Percentiles rank a stretch among this genome's conserved stretches.
phyloP scores from a whole-genome alignment of 1,284 basidiomycete species.

The Ustilago esculenta region DNA sequence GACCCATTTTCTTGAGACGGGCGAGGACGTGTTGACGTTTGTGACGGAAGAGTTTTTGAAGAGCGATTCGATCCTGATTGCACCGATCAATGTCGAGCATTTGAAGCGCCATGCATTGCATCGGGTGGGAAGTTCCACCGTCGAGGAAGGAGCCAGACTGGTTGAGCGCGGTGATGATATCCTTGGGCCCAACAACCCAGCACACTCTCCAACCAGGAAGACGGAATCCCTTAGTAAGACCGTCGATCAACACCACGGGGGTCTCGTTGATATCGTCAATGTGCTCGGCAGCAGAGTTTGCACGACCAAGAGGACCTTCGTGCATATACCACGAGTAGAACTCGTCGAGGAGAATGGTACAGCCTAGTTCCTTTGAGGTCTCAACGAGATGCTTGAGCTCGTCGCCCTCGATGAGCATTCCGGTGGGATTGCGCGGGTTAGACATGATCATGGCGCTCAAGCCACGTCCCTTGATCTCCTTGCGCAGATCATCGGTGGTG shows the following conservation, averaged over 20 bases:
- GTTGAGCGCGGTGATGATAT: conserved; percentile 56
- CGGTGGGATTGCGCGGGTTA: conserved; percentile 91
- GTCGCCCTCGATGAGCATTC: conserved; percentile 75
- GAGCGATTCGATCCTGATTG: conserved; percentile 74
- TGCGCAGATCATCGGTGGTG: conserved; percentile 73
- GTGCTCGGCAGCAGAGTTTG: conserved; percentile 82
- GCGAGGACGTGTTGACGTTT: conserved; percentile 89
- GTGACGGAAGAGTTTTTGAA: conserved; percentile 78
- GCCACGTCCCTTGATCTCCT: conserved; percentile 70
- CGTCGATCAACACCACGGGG: conserved; percentile 85
- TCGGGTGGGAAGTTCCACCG: conserved; percentile 53
- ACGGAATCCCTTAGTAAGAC: conserved; percentile 82
- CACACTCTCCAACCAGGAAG: conserved; percentile 71
- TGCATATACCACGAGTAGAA: conserved; percentile 91
- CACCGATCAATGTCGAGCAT: conserved; percentile 71
- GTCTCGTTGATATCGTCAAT: conserved; percentile 85
- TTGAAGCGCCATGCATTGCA: conserved; percentile 55
- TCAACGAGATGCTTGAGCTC: conserved; percentile 82
- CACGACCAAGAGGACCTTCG: conserved; percentile 78
- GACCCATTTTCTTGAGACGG: conserved; percentile 77
- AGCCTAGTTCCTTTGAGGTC: conserved; percentile 75
- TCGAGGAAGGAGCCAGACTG: conserved; percentile 57
- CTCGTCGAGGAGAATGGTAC: conserved; percentile 87
- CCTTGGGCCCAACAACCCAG: conserved; percentile 80
- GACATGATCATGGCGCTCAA: conserved; percentile 86